A percentile compares a stretch with the other conserved stretches of the same genome.
These are phyloP conservation scores for Ophiosphaerella korrae DNA, from an alignment of 2,329 filamentous ascomycete species.

Conservation along the genomic window DNA sequence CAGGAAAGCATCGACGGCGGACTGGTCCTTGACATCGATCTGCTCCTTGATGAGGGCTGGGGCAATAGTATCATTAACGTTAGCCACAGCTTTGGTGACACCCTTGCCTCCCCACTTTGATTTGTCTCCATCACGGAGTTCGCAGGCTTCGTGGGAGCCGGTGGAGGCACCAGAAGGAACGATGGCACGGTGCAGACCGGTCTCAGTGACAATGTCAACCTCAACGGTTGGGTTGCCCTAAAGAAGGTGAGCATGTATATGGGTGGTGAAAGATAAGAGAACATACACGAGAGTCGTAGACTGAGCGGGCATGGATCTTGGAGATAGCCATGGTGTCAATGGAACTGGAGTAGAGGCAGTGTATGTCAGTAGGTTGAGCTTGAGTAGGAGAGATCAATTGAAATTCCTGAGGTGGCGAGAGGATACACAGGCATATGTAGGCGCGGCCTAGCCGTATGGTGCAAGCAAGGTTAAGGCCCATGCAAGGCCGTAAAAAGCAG, in stretches of 20 bases:
- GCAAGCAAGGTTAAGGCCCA: slow-evolving; percentile 18
- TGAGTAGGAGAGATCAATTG: slow-evolving; percentile 32
- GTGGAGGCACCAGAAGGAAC: slow-evolving; percentile 96
- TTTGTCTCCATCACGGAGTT: slow-evolving; percentile 60
- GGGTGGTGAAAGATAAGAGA: neutral
- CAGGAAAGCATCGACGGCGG: slow-evolving; percentile 60
- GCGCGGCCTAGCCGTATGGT: slow-evolving; percentile 19
- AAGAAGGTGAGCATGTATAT: slow-evolving; percentile 11
- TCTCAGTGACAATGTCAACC: slow-evolving; percentile 96
- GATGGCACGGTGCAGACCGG: slow-evolving; percentile 94
- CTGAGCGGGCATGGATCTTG: slow-evolving; percentile 70
- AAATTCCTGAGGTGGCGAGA: slow-evolving; percentile 9
- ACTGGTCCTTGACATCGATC: slow-evolving; percentile 61
- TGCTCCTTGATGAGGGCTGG: slow-evolving; percentile 60
- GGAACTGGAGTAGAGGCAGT: slow-evolving; percentile 20
- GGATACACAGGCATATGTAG: slow-evolving; percentile 30
- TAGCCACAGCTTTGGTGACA: slow-evolving; percentile 61
- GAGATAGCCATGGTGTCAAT: slow-evolving; percentile 71
- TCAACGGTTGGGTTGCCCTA: slow-evolving; percentile 93
- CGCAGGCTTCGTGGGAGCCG: slow-evolving; percentile 59
- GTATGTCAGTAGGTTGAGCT: slow-evolving; percentile 15
- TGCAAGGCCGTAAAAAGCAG: slow-evolving; percentile 36
- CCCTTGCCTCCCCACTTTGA: slow-evolving; percentile 60
- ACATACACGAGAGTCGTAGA: slow-evolving; percentile 85
- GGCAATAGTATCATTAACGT: slow-evolving; percentile 61